Base-by-base conservation (phyloP, 2,329 filamentous ascomycete species). In the Pyrenophora seminiperda region DNA sequence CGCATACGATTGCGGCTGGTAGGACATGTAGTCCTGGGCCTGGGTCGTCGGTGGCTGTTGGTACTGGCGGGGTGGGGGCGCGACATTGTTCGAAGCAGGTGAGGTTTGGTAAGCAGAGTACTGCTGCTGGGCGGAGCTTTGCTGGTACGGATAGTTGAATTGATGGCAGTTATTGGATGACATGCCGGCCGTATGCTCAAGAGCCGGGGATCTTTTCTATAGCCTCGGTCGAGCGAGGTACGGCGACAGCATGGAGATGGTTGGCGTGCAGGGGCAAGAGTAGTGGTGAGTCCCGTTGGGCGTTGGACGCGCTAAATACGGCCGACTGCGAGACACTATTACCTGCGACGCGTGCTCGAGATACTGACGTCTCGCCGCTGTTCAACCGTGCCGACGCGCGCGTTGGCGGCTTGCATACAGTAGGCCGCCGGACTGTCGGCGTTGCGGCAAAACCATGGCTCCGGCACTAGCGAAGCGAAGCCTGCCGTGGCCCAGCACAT, bases 71-170 rank as follows among this genome's bases (percentile, higher is more conserved):
- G 62, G 55, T 7, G 56, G 27, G 32, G 67, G 62, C 33, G 62
- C 45, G n/a, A 33, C 52, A 13, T 53, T 60, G 42, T 62, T 69
- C 36, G 67, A 50, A 11, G 61, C 41, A 5, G 65, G 56, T 29
- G 62, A 58, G 7, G 66, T 64, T 42, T 67, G 62, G 31, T 68
- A 63, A 11, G 56, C 49, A 0, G 65, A 47, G 46, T 71, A 68
- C 30, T 64, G 60, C 30, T 64, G 60, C 34, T 64, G 65, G 10
- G 64, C 54, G n/a, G 66, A 59, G 45, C 48, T 66, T 37, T 68
- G 68, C 31, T 66, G 67, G 49, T 66, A 63, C 14, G 53, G 47
- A 41, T 68, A 65, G 10, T 54, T 64, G 44, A 70, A 66, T 5
- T 49, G 41, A n/a, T 58, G 60, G 50, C 69, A 64, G 19, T 64